Conservation (phyloP, 1,139 yeast species). For the Candida sp. region DNA sequence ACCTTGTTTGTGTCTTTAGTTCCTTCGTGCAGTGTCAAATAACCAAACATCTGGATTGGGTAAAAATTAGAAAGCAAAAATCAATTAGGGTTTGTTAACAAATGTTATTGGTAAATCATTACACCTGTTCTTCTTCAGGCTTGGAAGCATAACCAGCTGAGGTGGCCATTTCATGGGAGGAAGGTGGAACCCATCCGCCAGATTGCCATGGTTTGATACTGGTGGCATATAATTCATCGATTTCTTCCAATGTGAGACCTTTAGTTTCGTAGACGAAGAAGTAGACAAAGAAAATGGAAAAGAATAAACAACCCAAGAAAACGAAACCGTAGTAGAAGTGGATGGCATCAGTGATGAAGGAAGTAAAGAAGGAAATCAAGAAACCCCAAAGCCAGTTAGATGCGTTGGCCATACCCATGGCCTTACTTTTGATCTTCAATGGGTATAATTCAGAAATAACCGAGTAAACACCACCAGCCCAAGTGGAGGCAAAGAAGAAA, state of each 20-base stretch:
- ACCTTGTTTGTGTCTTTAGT: too few species aligned
- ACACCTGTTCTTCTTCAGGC: slow-evolving; percentile 27
- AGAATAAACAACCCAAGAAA: slow-evolving; percentile 68
- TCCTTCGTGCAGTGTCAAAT: too few species aligned
- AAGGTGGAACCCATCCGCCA: slow-evolving; percentile 47
- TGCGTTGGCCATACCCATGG: slow-evolving; percentile 76
- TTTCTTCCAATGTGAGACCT: slow-evolving; percentile 65
- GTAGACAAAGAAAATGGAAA: slow-evolving; percentile 58
- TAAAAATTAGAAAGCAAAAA: too few species aligned
- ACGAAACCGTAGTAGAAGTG: slow-evolving; percentile 69
- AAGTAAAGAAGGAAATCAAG: slow-evolving; percentile 76
- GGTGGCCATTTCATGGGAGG: slow-evolving; percentile 34
- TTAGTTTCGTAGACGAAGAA: slow-evolving; percentile 64
- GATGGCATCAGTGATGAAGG: slow-evolving; percentile 58
- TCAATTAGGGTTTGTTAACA: too few species aligned
- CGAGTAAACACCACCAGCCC: slow-evolving; percentile 89
- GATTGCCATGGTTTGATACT: slow-evolving; percentile 53
- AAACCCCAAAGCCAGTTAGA: slow-evolving; percentile 85
- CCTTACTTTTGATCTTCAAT: slow-evolving; percentile 77
- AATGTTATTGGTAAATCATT: slow-evolving; percentile 4
- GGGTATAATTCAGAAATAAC: slow-evolving; percentile 83
- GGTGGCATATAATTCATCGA: slow-evolving; percentile 60
- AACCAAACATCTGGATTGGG: too few species aligned
- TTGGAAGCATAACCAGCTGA: slow-evolving; percentile 27
- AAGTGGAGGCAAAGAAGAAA: slow-evolving; percentile 82